Base-by-base conservation (phyloP, 2,329 filamentous ascomycete species). In the Fusarium burgessii region DNA sequence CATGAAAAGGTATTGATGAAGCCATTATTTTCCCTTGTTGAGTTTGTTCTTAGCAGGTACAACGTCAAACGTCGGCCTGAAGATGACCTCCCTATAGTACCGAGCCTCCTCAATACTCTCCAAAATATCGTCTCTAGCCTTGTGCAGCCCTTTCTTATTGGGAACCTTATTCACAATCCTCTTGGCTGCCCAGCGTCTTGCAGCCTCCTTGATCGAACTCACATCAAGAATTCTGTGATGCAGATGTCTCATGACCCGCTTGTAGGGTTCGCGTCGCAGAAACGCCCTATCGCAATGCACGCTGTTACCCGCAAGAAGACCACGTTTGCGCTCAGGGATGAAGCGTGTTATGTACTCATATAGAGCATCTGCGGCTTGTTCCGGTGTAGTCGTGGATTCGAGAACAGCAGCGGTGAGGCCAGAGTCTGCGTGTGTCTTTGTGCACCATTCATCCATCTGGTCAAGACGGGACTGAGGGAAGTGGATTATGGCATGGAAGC, bases 211-310 rank as follows among this genome's bases (percentile, higher is more conserved):
- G 77, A 98, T 89, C 49, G 90, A 88, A 80, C 94, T 98, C 58
- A 98, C 94, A 79, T 99, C 96, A 50, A 98, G 83, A 70, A 99
- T 92, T 18, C 96, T 89, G 82, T 99, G 94, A 81, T 97, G 93
- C 72, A 99, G 84, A 80, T 96, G 89, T 61, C 92, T 88, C 51
- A 93, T 82, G 4, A 97, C 90, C 64, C 86, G 84, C 41, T 85
- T 88, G 81, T 95, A 99, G 0, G 95, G 94, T 61, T 86, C 86
- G 69, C 89, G 88, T 8, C 89, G 85, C 65, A 99, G 84, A 78
- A 99, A 99, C 4, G 89, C 89, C 75, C 90, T 90, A 81, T 99
- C 96, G 6, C 92, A 93, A 78, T 99, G 95, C 29, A 99, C 93
- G 62, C 92, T 96, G 82, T 97, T 99, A 4, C 96, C 96, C 1